phyloP scores from a whole-genome alignment of 2,329 filamentous ascomycete species.

The Monosporascus sp. region DNA sequence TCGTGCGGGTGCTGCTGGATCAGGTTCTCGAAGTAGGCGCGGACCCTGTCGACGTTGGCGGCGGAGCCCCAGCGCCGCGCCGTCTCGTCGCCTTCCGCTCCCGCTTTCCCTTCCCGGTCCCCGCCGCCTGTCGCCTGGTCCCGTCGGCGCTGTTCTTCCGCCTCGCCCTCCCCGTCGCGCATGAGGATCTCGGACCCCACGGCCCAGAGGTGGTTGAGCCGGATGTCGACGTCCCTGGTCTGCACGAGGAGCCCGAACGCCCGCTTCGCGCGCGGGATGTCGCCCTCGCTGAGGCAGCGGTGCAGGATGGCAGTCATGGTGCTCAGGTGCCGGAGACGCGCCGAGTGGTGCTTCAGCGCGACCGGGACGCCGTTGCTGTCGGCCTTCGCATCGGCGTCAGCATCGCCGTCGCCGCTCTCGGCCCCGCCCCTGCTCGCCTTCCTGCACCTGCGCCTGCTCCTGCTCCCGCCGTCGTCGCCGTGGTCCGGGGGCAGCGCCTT shows the following conservation, averaged over 20 bases:
- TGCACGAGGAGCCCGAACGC: conserved; percentile 71
- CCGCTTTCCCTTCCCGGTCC: background rate
- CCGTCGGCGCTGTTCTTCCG: background rate
- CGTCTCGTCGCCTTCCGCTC: conserved; percentile 4
- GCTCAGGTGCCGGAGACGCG: conserved; percentile 54
- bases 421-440: conserved; percentile 1
- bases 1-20: conserved; percentile 73
- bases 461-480: conserved; percentile 6
- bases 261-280: conserved; percentile 66
- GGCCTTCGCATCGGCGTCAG: conserved; percentile 4
- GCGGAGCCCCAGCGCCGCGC: conserved; percentile 36
- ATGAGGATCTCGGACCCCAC: conserved; percentile 82
- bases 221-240: conserved; percentile 59
- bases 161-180: conserved; percentile 40
- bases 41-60: conserved; percentile 40
- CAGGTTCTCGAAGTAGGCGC: conserved; percentile 68
- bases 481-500: conserved; percentile 27
- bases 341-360: conserved; percentile 15
- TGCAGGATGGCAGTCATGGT: conserved; percentile 67
- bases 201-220: conserved; percentile 68
- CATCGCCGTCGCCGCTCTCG: background rate
- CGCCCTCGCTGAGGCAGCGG: conserved; percentile 63
- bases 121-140: background rate
- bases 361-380: background rate
- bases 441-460: conserved; percentile 14